Evolutionary conservation across 805 yeast genomes (phyloP).

Genomic region (Teunomyces funiuensis): DNA sequence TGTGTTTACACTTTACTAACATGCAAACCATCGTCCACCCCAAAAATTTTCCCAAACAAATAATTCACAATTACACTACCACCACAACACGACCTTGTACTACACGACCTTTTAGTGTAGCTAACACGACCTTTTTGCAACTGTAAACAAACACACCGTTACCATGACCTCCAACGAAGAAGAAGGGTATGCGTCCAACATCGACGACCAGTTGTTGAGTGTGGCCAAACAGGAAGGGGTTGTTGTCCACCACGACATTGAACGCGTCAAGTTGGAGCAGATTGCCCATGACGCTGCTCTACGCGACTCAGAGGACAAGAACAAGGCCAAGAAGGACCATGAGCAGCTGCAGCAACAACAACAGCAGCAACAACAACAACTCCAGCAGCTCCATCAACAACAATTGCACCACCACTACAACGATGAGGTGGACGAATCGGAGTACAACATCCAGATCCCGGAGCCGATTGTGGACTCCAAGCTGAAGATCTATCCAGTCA

Average conservation of each 20-base stretch:
- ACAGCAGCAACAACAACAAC: constrained; percentile 16
- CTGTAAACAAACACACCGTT: constrained; percentile 5
- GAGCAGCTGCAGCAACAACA: constrained; percentile 26
- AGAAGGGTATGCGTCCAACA: constrained; percentile 33
- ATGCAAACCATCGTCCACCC: background rate
- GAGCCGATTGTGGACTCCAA: constrained; percentile 45
- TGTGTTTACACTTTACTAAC: background rate
- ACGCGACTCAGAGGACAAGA: constrained; percentile 6
- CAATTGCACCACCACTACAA: constrained; percentile 15
- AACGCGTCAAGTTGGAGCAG: constrained; percentile 32
- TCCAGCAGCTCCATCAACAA: constrained; percentile 8
- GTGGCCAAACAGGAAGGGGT: constrained; percentile 37
- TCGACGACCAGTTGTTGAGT: constrained; percentile 43
- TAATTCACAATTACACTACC: background rate
- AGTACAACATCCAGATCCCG: constrained; percentile 46
- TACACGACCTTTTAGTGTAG: background rate
- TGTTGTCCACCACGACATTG: constrained; percentile 6
- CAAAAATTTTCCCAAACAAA: background rate
- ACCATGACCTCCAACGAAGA: constrained; percentile 14
- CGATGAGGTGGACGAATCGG: constrained; percentile 34
- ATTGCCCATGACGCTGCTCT: constrained; percentile 29
- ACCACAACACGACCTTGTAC: constrained; percentile 6
- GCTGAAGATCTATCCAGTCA: constrained; percentile 42
- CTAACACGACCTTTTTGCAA: constrained; percentile 11
- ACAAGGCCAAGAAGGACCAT: constrained; percentile 12